These are phyloP conservation scores for Geranium brycei DNA, from an alignment of 345 rosid species.

Conservation along the genomic window DNA sequence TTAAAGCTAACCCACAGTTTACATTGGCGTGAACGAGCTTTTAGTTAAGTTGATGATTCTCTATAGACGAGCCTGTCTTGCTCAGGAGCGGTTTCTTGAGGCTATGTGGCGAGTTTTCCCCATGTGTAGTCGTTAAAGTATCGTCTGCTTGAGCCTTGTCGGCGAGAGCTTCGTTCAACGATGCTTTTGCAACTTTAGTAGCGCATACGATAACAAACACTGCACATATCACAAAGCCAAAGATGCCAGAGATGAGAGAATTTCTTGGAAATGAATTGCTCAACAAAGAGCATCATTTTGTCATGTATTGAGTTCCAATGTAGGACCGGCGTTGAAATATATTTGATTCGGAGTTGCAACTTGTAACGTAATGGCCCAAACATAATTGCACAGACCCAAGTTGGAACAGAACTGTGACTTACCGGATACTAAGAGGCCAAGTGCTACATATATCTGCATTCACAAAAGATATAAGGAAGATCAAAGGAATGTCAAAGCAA, in stretches of 20 bases:
- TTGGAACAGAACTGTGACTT: conserved; percentile 6
- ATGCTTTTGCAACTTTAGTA: conserved; percentile 35
- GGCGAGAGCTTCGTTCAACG: conserved; percentile 31
- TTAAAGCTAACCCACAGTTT: no score
- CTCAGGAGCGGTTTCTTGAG: conserved; percentile 17
- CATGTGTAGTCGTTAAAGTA: conserved; percentile 5
- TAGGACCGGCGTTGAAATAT: background rate
- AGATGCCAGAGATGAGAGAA: background rate
- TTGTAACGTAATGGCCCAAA: background rate
- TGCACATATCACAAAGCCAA: conserved; percentile 3
- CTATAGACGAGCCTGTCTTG: no score
- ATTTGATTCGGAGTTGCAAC: background rate
- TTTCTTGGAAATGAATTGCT: background rate
- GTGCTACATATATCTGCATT: conserved; percentile 27
- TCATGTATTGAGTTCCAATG: background rate
- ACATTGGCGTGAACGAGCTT: no score
- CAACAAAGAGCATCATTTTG: background rate
- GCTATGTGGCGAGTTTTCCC: no score
- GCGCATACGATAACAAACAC: conserved; percentile 25
- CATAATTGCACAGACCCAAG: background rate
- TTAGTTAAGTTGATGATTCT: no score
- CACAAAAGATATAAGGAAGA: background rate
- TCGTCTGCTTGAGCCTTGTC: conserved; percentile 21
- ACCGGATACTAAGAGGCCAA: conserved; percentile 28
- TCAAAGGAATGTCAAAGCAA: background rate